phyloP scores from a whole-genome alignment of 768 basidiomycete genomes.

The Calocybe indica region DNA sequence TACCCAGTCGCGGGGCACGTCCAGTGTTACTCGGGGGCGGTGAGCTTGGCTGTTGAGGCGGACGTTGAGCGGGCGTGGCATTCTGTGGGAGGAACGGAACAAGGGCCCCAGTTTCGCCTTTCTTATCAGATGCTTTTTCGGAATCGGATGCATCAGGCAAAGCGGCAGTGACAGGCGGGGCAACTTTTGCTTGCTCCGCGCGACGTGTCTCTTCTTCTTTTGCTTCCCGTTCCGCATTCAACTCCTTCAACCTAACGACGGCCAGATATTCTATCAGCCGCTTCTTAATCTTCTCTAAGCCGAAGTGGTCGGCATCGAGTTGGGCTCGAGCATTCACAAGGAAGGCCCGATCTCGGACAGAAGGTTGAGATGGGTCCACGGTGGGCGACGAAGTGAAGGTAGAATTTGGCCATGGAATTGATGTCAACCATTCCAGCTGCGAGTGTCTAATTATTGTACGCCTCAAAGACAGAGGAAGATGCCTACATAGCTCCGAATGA shows the following conservation, averaged over 20 bases:
- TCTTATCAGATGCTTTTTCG: conserved; percentile 12
- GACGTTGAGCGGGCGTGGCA: not conserved
- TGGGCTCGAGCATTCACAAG: conserved; percentile 66
- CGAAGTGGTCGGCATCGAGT: conserved; percentile 88
- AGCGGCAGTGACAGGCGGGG: conserved; percentile 4
- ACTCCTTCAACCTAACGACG: conserved; percentile 61
- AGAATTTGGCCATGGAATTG: conserved; percentile 75
- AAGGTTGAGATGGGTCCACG: conserved; percentile 6
- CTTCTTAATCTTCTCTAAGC: conserved; percentile 89
- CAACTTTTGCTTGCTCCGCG: conserved; percentile 16
- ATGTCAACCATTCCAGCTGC: conserved; percentile 88
- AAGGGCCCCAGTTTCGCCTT: conserved; percentile 18
- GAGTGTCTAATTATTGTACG: conserved; percentile 1
- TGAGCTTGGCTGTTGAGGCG: not conserved
- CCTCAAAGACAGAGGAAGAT: conserved; percentile 6
- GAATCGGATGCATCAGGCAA: not conserved
- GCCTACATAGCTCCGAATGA: conserved; percentile 77
- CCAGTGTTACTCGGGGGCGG: not conserved
- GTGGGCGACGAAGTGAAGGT: conserved; percentile 14
- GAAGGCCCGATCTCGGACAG: conserved; percentile 51
- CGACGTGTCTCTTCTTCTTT: conserved; percentile 21
- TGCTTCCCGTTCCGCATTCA: conserved; percentile 34
- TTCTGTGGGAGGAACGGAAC: conserved; percentile 13
- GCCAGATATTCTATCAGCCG: conserved; percentile 89
- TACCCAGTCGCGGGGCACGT: conserved; percentile 13